Evolutionary conservation across 2,329 filamentous ascomycete genomes (phyloP), one percentile per base, ranked within the genome.

Genomic region (Phoma sp.): DNA sequence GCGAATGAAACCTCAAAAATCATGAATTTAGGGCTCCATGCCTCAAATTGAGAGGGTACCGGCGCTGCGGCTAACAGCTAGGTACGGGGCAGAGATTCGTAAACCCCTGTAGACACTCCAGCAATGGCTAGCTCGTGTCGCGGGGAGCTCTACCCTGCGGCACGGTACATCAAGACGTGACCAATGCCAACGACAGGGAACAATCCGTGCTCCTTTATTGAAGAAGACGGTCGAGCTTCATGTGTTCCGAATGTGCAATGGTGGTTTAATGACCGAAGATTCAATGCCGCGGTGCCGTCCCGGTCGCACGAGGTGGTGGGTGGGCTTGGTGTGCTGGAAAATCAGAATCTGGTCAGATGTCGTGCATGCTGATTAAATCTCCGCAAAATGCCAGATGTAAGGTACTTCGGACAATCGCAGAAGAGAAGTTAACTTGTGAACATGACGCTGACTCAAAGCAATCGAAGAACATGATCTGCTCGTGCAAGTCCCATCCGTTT

Each of bases 381-480:
- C 36, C 23, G 30, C 30, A 11, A 41, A 10, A 4, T 33, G 27
- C 13, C 6, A 38, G 33, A 36, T 36, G n/a, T 36, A 18, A 18
- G 18, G 18, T 18, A 18, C 18, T 18, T 18, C 18, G 18, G 18
- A 18, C 18, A 18, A 18, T 18, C 18, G 18, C 18, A 18, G 18
- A 18, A 18, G 18, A 18, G 18, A 18, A 18, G 18, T 18, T 18
- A 18, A 18, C 18, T 18, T 18, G 18, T 18, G 18, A 18, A 18
- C 2, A 18, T 18, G 18, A 18, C 18, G 18, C 18, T 18, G 18
- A 18, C 18, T 18, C 18, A 18, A 18, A 18, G 27, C 27, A 29
- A 29, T 29, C 27, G 45, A 48, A 45, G 45, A 44, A 46, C 36
- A 42, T 5, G 46, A 55, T 55, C 46, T 46, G 30, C 37, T 42